Evolutionary conservation across 176 grass and related monocot genomes (phyloP), one percentile per base, ranked within the genome.

Genomic region (Alloteropsis semialata): DNA sequence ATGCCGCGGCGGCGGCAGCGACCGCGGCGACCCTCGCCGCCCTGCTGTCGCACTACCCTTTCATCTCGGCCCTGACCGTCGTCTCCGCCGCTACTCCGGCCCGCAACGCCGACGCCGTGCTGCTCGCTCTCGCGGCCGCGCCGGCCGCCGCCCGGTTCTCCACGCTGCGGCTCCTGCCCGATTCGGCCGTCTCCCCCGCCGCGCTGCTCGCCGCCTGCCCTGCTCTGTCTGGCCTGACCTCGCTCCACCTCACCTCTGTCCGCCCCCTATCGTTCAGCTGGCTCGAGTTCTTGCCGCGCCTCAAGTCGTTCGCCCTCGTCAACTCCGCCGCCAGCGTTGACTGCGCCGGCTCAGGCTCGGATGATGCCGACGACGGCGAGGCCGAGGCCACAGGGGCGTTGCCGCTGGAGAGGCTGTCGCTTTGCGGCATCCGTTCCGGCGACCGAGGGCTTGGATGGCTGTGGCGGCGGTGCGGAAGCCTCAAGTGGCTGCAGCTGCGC

Each of bases 401-500:
- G 45, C 92, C 92, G 11, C 82, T 98, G 0, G 92, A 98, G 75
- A 95, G 56, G 42, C 65, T 95, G 30, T 98, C 96, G 0, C 72
- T 98, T 5, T 85, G 92, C 28, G 92, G 96, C 57, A 83, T 95
- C 69, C 85, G 91, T 37, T 83, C 87, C 0, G 69, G 78, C 30
- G 88, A 98, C 85, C 84, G 75, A 30, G 90, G 96, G 5, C 62
- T 98, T 17, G 45, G 86, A 1, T 98, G 96, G 96, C 87, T 95
- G 30, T 95, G 96, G 96, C 82, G 76, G 18, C 79, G 76, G 34
- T 95, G 92, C 69, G 71, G 36, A 63, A 79, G 59, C 39, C 89
- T 98, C 73, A 82, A 48, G 27, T 95, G 90, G 90, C 72, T 98
- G 48, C 92, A 98, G 89, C 66, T 98, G 70, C 92, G 90, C 11